Evolutionary conservation across 768 basidiomycete genomes (phyloP), one percentile per base, ranked within the genome.

Genomic region (Collybia sordida): DNA sequence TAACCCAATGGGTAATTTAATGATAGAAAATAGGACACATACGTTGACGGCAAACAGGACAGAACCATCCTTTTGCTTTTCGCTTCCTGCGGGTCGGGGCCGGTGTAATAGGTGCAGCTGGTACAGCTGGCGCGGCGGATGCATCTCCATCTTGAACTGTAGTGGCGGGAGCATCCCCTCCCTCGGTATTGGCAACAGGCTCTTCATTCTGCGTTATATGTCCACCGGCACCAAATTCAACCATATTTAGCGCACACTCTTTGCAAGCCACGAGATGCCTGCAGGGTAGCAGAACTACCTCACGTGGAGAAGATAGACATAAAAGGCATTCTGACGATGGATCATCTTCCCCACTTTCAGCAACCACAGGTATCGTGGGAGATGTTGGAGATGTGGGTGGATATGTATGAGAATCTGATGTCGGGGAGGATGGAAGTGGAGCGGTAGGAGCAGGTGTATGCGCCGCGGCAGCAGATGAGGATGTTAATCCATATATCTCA

Each of bases 31-130:
- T 37, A 50, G 36, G 50, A 47, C 4, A 79, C 90, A 67, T 63
- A 94, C 92, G 93, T 77, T 94, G 93, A 57, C 94, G 81, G 67
- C 94, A 96, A 42, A 98, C 91, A 23, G 94, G 94, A 65, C 94
- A 98, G 78, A 89, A 92, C 94, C 94, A 98, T 4, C 94, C 94
- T 69, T 98, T 98, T 0, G 92, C 89, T 72, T 92, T 95, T 58
- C 93, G 79, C 75, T 93, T 95, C 63, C 93, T 76, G 53, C 92
- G 77, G 4, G 78, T 67, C 49, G 75, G 72, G 14, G 73, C 56
- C 9, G 71, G 47, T 3, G 62, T 24, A 25, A 54, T 59, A 15
- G 60, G 53, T 24, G 54, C 51, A 2, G 62, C 60, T 19, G 64
- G 53, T 24, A 54, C 51, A 2, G 62, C 60, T 19, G 64, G 53